Base-by-base conservation (phyloP, 2,329 filamentous ascomycete species). In the Fulvia fulva region DNA sequence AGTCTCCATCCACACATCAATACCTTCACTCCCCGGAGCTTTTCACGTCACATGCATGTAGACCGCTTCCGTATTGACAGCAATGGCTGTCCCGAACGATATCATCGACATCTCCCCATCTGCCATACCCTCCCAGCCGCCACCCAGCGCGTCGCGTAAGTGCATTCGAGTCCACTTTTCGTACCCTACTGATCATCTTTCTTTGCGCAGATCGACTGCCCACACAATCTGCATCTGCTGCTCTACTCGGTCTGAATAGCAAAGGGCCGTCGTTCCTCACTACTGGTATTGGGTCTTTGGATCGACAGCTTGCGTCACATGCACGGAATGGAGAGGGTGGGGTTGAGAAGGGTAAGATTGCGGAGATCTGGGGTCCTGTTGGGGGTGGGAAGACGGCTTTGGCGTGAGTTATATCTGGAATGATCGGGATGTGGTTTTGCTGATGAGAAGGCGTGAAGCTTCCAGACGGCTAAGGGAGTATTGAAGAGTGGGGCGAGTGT, bases 311-410 rank as follows among this genome's bases (percentile, higher is more conserved):
- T 19, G 44, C 34, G 14, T 37, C 47, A 9, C 53, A 34, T 14
- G 14, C 46, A 2, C 26, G 22, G 16, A 30, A 12, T 22, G 28
- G 45, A 28, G 26, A 53, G 14, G 51, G 52, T 21, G 91, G 91
- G 5, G 78, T 96, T 51, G 82, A 82, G 60, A 84, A 86, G 56
- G 90, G 91, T 12, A 88, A 91, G 71, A 81, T 96, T 46, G 89
- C 89, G 3, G 93, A 97, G 74, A 77, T 96, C 51, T 96, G 89
- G 82, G 93, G 93, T 0, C 91, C 92, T 8, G 88, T 90, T 9
- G 92, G 91, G 1, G 83, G 84, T 28, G 92, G 92, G 28, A 97
- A 96, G 78, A 96, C 91, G 3, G 81, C 87, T 16, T 78, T 97
- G 66, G 89, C 87, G 90, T 54, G 26, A 26, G 53, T 49, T 41